Evolutionary conservation across 805 yeast species (phyloP), one percentile per base, ranked within the genome.

Genomic region (Myxozyma geophila): DNA sequence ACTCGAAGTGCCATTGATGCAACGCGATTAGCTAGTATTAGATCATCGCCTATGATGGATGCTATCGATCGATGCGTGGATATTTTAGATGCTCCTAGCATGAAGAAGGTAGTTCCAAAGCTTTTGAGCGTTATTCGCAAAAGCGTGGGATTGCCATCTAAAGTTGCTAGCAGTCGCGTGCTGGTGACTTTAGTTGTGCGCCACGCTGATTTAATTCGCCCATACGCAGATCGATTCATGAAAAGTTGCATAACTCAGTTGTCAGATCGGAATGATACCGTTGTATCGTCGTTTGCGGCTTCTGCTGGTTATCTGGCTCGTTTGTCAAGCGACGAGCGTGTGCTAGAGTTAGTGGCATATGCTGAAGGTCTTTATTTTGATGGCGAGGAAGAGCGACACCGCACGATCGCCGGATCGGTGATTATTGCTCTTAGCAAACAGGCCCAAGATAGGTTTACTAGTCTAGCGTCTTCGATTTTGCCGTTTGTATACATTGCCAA

Each of bases 71-170:
- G 80, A 54, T 74, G 92, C 65, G 75, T 92, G 63, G 87, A 84
- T 52, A 71, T 84, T 35, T 70, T 87, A 5, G 88, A 85, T 72
- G 84, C 81, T 7, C 78, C 78, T 0, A 75, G 79, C 28, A 78
- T 85, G 77, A 81, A 78, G 0, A 80, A 79, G 12, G 75, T 85
- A 40, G 78, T 89, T 2, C 78, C 77, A 1, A 78, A 77, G 44
- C 76, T 91, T 36, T 82, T 82, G 23, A 72, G 76, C 21, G 83
- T 90, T 1, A 83, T 90, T 8, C 85, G 85, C 64, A 82, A 79
- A 60, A 84, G 96, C 0, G 89, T 92, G 21, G 98, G 98, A 0
- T 78, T 95, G 13, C 98, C 98, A 0, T 90, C 98, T 0, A 91
- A 93, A 71, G 91, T 89, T 0, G 90, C 92, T 28, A 92, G 93